phyloP scores from a whole-genome alignment of 1,139 yeast genomes.

The Eremothecium gossypii region DNA sequence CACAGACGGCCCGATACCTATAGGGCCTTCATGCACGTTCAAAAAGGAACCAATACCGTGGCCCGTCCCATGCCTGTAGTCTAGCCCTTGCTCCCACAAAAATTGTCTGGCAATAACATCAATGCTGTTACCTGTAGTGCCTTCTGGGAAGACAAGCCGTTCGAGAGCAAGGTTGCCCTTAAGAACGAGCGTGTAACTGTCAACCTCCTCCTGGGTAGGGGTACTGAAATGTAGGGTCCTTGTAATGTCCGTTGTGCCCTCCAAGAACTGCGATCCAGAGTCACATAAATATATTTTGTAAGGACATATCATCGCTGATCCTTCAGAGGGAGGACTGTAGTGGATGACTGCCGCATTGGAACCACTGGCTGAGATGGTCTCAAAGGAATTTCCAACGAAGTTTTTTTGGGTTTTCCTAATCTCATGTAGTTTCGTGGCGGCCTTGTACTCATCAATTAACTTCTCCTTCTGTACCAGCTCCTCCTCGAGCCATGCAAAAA shows the following conservation, averaged over 20 bases:
- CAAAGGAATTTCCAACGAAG: constrained; percentile 80
- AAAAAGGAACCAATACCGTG: constrained; percentile 94
- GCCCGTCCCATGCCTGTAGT: constrained; percentile 94
- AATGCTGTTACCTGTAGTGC: constrained; percentile 72
- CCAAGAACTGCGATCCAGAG: constrained; percentile 88
- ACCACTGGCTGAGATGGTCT: constrained; percentile 88
- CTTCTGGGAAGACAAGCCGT: constrained; percentile 71
- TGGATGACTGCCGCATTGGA: constrained; percentile 91
- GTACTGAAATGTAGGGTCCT: constrained; percentile 76
- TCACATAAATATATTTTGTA: constrained; percentile 76
- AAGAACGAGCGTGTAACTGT: constrained; percentile 78
- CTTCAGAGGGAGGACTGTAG: constrained; percentile 62
- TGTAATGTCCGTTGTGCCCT: constrained; percentile 95
- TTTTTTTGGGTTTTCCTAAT: constrained; percentile 54
- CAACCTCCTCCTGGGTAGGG: constrained; percentile 59
- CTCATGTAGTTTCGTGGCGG: constrained; percentile 56
- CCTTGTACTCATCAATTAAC: constrained; percentile 68
- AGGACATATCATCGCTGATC: constrained; percentile 63
- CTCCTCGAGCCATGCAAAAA: constrained; percentile 80
- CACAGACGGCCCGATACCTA: constrained; percentile 72
- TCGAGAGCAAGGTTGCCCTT: constrained; percentile 87
- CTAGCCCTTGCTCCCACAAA: constrained; percentile 80
- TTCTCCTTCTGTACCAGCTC: constrained; percentile 46
- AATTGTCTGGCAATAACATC: constrained; percentile 86
- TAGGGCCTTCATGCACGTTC: constrained; percentile 95